These are phyloP conservation scores for Metschnikowia picachoensis DNA, from an alignment of 805 yeast species.

Conservation along the genomic window DNA sequence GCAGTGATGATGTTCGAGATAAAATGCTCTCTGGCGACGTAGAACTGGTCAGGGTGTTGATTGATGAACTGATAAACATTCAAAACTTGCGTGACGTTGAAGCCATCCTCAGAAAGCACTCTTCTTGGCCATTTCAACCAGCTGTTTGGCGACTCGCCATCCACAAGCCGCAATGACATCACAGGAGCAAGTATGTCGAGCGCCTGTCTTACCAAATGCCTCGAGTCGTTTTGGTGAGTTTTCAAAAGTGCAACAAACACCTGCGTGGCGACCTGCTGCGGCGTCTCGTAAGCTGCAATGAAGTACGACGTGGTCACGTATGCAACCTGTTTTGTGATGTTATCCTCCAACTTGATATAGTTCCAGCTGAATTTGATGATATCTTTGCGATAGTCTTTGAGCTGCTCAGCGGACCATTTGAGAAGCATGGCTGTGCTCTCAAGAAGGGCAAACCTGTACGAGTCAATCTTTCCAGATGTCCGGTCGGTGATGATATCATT, in stretches of 20 bases:
- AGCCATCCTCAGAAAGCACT: slow-evolving; percentile 85
- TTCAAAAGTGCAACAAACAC: slow-evolving; percentile 86
- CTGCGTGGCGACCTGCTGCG: slow-evolving; percentile 82
- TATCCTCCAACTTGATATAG: slow-evolving; percentile 82
- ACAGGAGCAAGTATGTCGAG: slow-evolving; percentile 87
- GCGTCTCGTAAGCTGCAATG: slow-evolving; percentile 84
- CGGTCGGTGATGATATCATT: slow-evolving; percentile 48
- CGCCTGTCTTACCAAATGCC: slow-evolving; percentile 80
- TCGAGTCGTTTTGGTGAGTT: slow-evolving; percentile 80
- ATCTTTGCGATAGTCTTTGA: slow-evolving; percentile 68
- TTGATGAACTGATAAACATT: slow-evolving; percentile 87
- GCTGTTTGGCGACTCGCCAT: slow-evolving; percentile 49
- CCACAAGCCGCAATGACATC: slow-evolving; percentile 60
- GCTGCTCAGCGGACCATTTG: slow-evolving; percentile 57
- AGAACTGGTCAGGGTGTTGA: slow-evolving; percentile 80
- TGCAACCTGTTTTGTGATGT: slow-evolving; percentile 86
- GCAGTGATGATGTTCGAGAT: slow-evolving; percentile 85
- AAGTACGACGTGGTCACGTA: slow-evolving; percentile 84
- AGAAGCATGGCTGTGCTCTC: slow-evolving; percentile 78
- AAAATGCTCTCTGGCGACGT: slow-evolving; percentile 81
- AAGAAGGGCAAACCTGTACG: slow-evolving; percentile 69
- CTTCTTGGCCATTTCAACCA: slow-evolving; percentile 97
- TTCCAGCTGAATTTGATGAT: slow-evolving; percentile 94
- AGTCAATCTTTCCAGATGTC: slow-evolving; percentile 68
- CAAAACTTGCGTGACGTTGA: slow-evolving; percentile 78